Percentiles rank a stretch among this genome's conserved stretches.
Evolutionary conservation across 2,329 filamentous ascomycete species (phyloP).

Genomic region (Sclerotiophoma versabilis): DNA sequence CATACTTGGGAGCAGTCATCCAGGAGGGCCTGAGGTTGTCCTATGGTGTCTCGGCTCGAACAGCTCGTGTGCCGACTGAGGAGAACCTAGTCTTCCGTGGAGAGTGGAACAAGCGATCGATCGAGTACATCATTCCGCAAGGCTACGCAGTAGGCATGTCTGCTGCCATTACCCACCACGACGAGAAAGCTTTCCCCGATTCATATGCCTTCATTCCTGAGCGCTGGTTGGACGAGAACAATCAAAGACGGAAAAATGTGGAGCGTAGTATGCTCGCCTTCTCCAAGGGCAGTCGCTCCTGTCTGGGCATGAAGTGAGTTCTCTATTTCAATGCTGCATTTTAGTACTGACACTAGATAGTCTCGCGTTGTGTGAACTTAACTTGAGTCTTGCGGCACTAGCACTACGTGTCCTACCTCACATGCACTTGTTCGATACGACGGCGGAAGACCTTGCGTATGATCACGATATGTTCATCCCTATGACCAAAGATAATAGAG

Average conservation of each 20-base stretch:
- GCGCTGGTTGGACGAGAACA: slow-evolving; percentile 39
- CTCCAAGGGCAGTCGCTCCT: slow-evolving; percentile 41
- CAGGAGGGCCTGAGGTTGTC: slow-evolving; percentile 41
- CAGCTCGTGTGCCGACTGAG: slow-evolving; percentile 33
- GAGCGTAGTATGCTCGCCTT: slow-evolving; percentile 41
- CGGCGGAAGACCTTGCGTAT: slow-evolving; percentile 29
- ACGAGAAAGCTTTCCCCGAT: slow-evolving; percentile 34
- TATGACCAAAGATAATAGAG: slow-evolving; percentile 33
- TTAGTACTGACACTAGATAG: slow-evolving; percentile 18
- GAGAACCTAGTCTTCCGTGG: slow-evolving; percentile 34
- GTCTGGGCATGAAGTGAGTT: slow-evolving; percentile 46
- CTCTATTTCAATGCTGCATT: not conserved
- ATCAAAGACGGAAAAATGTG: slow-evolving; percentile 31
- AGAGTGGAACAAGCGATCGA: slow-evolving; percentile 32
- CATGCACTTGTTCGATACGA: slow-evolving; percentile 33
- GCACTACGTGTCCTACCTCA: slow-evolving; percentile 33
- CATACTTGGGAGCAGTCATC: slow-evolving; percentile 44
- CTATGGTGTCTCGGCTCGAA: slow-evolving; percentile 37
- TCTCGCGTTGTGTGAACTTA: slow-evolving; percentile 33
- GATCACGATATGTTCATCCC: slow-evolving; percentile 39
- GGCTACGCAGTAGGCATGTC: slow-evolving; percentile 39
- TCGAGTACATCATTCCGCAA: slow-evolving; percentile 31
- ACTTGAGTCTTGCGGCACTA: slow-evolving; percentile 29
- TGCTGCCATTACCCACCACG: slow-evolving; percentile 32
- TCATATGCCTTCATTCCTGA: slow-evolving; percentile 38